Evolutionary conservation across 225 moss, liverwort and hornwort species (phyloP), one percentile per base, ranked within the genome.

Genomic region (Antitrichia curtipendula): DNA sequence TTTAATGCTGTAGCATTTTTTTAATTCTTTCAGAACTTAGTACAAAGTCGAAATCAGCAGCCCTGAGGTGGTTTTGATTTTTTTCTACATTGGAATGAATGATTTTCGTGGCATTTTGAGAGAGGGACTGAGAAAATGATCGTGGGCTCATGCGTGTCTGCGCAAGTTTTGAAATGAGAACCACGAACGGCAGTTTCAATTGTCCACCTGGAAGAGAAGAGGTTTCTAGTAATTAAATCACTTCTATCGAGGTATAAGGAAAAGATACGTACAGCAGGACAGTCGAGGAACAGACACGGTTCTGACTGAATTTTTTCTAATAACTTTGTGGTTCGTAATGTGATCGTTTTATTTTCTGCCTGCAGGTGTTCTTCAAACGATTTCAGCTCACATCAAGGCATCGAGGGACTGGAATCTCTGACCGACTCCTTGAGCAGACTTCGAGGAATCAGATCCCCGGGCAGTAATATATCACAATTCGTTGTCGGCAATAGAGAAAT

Each of bases 351-450:
- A n/a, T 89, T 47, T 36, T 83, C 75, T 90, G 45, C 58, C 84
- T 74, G 86, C 88, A 93, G 89, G 90, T 87, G 91, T 88, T 94
- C 90, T 71, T 91, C 91, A 50, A 95, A 93, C 80, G 91, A 91
- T 81, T 80, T 87, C 29, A 90, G 88, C 85, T 82, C 85, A 56
- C 89, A 81, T 70, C 89, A 90, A 81, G 86, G 84, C 62, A 90
- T 91, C 75, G 94, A 94, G 88, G 91, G 87, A 78, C 70, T 91
- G 54, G 94, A 94, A 34, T 89, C 92, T 88, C 76, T 94, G 65
- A 90, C 92, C 27, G 80, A 87, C 88, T 86, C 89, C 31, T 86
- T 92, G 78, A 81, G 85, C 82, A 86, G 82, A 84, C 86, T 92
- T 78, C 89, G 89, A 86, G 91, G 85, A 84, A 89, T 90, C 53